A percentile compares a stretch with the other conserved stretches of the same genome.
Evolutionary conservation across 2,329 filamentous ascomycete species (phyloP).

Genomic region (Sarocladium kiliense): DNA sequence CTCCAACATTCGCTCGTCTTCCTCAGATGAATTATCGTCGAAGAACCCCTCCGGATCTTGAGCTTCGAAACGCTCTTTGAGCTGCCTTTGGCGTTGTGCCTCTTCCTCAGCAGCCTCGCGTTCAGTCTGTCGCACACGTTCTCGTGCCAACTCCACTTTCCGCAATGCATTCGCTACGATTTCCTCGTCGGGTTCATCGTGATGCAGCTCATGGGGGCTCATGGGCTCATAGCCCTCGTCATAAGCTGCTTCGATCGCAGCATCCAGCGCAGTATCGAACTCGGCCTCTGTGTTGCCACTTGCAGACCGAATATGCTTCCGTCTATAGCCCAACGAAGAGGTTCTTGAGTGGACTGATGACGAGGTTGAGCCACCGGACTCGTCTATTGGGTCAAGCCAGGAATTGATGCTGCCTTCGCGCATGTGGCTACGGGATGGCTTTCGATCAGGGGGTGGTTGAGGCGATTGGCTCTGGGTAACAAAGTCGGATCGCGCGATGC

Average conservation of each 20-base stretch:
- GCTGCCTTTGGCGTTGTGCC: conserved; percentile 31
- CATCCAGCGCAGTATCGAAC: conserved; percentile 90
- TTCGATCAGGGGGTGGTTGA: conserved; percentile 17
- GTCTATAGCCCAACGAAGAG: conserved; percentile 62
- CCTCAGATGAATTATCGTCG: conserved; percentile 60
- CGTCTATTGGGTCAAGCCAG: conserved; percentile 92
- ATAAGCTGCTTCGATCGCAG: conserved; percentile 93
- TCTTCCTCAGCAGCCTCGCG: conserved; percentile 54
- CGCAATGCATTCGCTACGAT: conserved; percentile 52
- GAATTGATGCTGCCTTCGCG: conserved; percentile 71
- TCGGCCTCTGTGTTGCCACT: conserved; percentile 79
- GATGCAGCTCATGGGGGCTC: conserved; percentile 39
- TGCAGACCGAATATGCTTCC: conserved; percentile 62
- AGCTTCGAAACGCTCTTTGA: conserved; percentile 5
- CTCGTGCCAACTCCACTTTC: conserved; percentile 70
- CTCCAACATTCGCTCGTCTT: conserved; percentile 75
- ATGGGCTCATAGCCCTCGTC: conserved; percentile 82
- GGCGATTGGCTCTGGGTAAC: conserved; percentile 15
- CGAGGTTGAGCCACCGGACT: conserved; percentile 74
- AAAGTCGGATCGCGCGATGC: conserved; percentile 29
- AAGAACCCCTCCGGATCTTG: conserved; percentile 24
- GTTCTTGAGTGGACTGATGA: conserved; percentile 79
- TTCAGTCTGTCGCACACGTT: conserved; percentile 69
- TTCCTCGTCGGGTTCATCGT: conserved; percentile 34
- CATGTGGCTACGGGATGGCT: conserved; percentile 27